phyloP scores from a whole-genome alignment of 495 filamentous ascomycete species.

The Aspergillus egyptiacus region DNA sequence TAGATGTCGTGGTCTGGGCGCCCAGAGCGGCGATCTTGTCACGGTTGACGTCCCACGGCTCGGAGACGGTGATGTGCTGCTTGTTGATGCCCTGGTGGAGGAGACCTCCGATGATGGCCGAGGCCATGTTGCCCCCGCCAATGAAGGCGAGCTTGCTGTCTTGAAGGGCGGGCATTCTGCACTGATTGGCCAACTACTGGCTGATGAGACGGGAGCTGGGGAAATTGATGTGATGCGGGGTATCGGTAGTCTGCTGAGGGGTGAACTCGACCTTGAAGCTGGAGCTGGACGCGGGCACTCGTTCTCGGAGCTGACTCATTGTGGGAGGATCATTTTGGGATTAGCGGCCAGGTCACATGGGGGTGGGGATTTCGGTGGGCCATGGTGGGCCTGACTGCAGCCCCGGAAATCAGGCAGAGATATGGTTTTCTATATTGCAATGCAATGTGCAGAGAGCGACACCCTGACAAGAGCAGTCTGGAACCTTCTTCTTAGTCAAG shows the following conservation, averaged over 20 bases:
- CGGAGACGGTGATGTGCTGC: constrained; percentile 56
- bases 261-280: background rate
- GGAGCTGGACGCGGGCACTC: no score
- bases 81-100: constrained; percentile 28
- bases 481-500: background rate
- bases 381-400: background rate
- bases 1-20: constrained; percentile 75
- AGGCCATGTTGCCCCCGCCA: constrained; percentile 43
- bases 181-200: background rate
- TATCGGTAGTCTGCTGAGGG: background rate
- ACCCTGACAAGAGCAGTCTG: background rate
- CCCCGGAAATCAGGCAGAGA: background rate
- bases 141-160: constrained; percentile 40
- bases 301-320: background rate
- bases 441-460: no score
- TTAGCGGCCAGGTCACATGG: background rate
- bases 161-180: constrained; percentile 33
- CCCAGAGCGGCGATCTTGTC: constrained; percentile 89
- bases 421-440: no score
- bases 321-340: background rate
- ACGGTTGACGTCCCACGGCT: constrained; percentile 75
- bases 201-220: background rate
- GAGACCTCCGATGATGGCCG: constrained; percentile 40
- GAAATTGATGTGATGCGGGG: background rate
- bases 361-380: no score